Conservation (phyloP, 169 alveolate species). For the Plasmodium ovale region DNA sequence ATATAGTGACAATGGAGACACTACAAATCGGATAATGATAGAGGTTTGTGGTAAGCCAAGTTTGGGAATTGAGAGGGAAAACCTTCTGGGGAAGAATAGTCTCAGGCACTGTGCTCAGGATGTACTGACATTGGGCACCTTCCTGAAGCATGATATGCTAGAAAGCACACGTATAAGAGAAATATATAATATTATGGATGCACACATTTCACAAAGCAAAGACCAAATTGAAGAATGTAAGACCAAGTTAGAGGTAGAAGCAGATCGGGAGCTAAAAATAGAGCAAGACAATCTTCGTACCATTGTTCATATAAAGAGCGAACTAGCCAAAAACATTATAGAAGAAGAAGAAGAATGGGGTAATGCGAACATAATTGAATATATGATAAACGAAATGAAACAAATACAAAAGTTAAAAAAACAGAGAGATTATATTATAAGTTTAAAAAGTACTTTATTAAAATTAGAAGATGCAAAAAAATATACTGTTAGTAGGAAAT, state of each 20-base stretch:
- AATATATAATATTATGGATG: constrained; percentile 34
- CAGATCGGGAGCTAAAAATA: constrained; percentile 23
- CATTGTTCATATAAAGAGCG: constrained; percentile 14
- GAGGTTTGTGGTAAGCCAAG: too few relatives aligned
- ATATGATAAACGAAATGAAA: constrained; percentile 67
- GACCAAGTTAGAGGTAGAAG: constrained; percentile 11
- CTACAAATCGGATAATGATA: background rate
- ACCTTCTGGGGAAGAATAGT: too few relatives aligned
- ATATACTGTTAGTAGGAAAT: constrained; percentile 59
- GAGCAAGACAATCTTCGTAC: constrained; percentile 1
- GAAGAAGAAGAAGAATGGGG: constrained; percentile 30
- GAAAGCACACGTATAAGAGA: constrained; percentile 8
- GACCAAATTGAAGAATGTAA: constrained; percentile 19
- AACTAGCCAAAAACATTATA: constrained; percentile 14
- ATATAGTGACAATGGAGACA: background rate
- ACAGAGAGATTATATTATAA: constrained; percentile 50
- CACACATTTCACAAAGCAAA: constrained; percentile 17
- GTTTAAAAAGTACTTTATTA: constrained; percentile 31
- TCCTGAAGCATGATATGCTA: constrained; percentile 17
- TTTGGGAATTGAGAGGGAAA: too few relatives aligned
- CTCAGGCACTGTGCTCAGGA: constrained; percentile 21
- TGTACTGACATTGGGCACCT: constrained; percentile 2
- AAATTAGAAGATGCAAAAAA: constrained; percentile 60
- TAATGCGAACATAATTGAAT: constrained; percentile 17
- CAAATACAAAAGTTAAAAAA: constrained; percentile 33